Evolutionary conservation across 169 alveolate species (phyloP).

Genomic region (Plasmodium malariae): DNA sequence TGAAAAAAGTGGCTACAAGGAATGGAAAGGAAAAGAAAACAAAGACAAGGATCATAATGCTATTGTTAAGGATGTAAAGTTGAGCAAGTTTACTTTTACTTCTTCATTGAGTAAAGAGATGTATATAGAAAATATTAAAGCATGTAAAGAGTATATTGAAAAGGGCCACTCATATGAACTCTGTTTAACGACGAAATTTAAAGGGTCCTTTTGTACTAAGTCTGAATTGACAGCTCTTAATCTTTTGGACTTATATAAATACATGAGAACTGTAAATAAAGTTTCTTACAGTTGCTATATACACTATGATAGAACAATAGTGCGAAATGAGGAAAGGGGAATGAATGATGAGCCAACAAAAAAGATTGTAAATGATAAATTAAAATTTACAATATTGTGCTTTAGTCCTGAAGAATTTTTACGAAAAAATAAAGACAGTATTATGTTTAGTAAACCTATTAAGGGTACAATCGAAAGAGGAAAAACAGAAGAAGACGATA

Average conservation of each 20-base stretch:
- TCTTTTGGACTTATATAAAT: slow-evolving; percentile 21
- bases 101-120: neutral
- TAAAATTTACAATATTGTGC: slow-evolving; percentile 48
- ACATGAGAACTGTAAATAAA: slow-evolving; percentile 55
- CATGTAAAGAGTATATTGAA: slow-evolving; percentile 51
- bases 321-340: neutral
- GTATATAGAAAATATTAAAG: slow-evolving; percentile 54
- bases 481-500: slow-evolving; percentile 71
- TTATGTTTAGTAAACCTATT: slow-evolving; percentile 79
- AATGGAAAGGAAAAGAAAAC: neutral
- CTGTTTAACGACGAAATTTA: slow-evolving; percentile 78
- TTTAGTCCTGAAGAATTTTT: slow-evolving; percentile 80
- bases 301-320: neutral
- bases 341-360: neutral
- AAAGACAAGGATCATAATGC: neutral
- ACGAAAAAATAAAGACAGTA: slow-evolving; percentile 56
- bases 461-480: slow-evolving; percentile 82
- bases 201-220: neutral
- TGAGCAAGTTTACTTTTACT: neutral
- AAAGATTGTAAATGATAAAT: neutral
- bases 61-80: neutral
- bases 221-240: too few relatives aligned
- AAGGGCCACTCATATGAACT: slow-evolving; percentile 79
- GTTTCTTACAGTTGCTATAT: slow-evolving; percentile 32
- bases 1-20: too few relatives aligned